phyloP scores from a whole-genome alignment of 768 basidiomycete species.

The Termitomyces bulborhizus region DNA sequence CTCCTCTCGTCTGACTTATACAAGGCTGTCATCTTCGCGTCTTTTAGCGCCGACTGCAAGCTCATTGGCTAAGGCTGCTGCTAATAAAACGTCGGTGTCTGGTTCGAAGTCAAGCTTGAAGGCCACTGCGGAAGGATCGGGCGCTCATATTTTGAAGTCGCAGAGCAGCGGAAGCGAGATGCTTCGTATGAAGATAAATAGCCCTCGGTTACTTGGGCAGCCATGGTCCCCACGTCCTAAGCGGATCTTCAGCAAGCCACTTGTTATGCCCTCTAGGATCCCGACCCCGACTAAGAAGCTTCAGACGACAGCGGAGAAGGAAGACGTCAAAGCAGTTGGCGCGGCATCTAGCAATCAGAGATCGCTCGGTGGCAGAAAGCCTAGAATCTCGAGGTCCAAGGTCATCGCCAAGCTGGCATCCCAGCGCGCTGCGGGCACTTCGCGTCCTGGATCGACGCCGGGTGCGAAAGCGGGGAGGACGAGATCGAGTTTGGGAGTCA shows the following conservation, averaged over 20 bases:
- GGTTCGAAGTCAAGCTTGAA: conserved; percentile 9
- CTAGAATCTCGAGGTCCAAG: conserved; percentile 75
- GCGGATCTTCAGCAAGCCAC: conserved; percentile 50
- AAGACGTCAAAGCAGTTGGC: neutral
- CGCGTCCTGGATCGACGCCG: conserved; percentile 11
- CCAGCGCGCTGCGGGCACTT: conserved; percentile 46
- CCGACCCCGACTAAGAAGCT: conserved; percentile 27
- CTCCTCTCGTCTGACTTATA: conserved; percentile 18
- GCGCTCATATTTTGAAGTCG: neutral
- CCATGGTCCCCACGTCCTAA: conserved; percentile 24
- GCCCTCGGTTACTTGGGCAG: conserved; percentile 11
- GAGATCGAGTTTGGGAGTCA: conserved; percentile 49
- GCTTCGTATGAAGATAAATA: conserved; percentile 30
- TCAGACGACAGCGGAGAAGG: conserved; percentile 12
- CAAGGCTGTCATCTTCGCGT: conserved; percentile 27
- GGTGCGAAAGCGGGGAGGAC: conserved; percentile 24
- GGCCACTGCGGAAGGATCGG: conserved; percentile 1
- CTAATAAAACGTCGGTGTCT: conserved; percentile 15
- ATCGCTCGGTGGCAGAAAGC: conserved; percentile 47
- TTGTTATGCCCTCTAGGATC: conserved; percentile 32
- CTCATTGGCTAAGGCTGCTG: conserved; percentile 57
- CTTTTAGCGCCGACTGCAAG: conserved; percentile 73
- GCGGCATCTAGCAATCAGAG: conserved; percentile 15
- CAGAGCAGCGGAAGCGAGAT: conserved; percentile 1
- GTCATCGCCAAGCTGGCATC: conserved; percentile 74